Evolutionary conservation across 2,329 filamentous ascomycete species (phyloP).

Genomic region (Aspergillus oerlinghausenensis): DNA sequence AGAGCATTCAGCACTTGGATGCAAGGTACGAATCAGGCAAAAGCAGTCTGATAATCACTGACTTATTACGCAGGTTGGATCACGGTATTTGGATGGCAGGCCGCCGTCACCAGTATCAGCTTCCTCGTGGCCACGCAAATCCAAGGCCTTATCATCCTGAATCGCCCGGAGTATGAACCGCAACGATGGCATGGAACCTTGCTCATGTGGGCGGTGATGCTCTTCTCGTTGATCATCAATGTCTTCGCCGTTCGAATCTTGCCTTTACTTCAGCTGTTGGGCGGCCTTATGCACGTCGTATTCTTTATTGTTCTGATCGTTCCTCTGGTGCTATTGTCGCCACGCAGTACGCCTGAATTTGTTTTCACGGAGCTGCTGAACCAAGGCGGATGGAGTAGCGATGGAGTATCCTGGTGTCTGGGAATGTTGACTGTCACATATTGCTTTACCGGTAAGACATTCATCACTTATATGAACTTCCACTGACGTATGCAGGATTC

Average conservation of each 20-base stretch:
- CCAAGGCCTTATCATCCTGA: conserved; percentile 28
- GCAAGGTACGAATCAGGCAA: conserved; percentile 22
- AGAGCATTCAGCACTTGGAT: conserved; percentile 30
- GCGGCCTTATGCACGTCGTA: conserved; percentile 23
- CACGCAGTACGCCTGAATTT: conserved; percentile 29
- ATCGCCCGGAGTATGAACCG: conserved; percentile 29
- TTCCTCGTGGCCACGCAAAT: conserved; percentile 35
- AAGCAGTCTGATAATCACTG: background rate
- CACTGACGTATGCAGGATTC: conserved; percentile 31
- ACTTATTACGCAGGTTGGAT: conserved; percentile 30
- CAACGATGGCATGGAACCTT: conserved; percentile 38
- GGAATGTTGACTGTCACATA: conserved; percentile 34
- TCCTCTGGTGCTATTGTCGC: conserved; percentile 24
- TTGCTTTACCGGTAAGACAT: conserved; percentile 13
- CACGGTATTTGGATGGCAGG: conserved; percentile 41
- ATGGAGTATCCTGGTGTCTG: conserved; percentile 33
- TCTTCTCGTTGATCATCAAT: conserved; percentile 32
- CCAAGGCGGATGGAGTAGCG: conserved; percentile 28
- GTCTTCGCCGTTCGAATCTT: background rate
- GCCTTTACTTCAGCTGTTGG: conserved; percentile 36
- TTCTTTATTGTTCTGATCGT: conserved; percentile 33
- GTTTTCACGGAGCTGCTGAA: conserved; percentile 24
- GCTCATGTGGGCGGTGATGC: conserved; percentile 35
- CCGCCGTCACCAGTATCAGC: conserved; percentile 29
- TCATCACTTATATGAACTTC: background rate